phyloP scores from a whole-genome alignment of 345 rosid species.

The Clausena lansium region DNA sequence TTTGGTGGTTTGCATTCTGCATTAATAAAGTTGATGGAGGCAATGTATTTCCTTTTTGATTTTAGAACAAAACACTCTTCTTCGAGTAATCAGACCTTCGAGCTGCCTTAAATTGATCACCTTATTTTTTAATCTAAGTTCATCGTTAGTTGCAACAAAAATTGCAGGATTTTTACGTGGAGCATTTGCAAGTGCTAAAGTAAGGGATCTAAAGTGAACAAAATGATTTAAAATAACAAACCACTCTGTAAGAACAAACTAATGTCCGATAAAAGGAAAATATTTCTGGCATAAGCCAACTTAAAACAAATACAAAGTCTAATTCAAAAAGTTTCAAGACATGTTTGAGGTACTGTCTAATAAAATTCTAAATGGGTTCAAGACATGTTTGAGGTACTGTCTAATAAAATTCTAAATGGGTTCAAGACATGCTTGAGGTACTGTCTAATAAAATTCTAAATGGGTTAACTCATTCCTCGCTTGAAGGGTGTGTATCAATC shows the following conservation, averaged over 20 bases:
- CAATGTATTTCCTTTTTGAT: too few species aligned
- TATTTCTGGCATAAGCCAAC: neutral
- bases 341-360: too few species aligned
- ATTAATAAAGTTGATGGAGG: too few species aligned
- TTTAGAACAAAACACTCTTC: too few species aligned
- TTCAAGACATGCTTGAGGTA: neutral
- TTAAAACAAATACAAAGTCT: neutral
- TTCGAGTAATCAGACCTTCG: conserved; percentile 15
- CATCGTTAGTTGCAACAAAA: too few species aligned
- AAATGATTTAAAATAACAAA: neutral
- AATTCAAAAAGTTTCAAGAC: neutral
- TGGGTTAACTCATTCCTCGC: neutral
- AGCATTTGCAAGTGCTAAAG: neutral
- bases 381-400: too few species aligned
- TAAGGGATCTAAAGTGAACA: too few species aligned
- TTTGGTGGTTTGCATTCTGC: too few species aligned
- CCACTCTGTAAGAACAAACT: neutral
- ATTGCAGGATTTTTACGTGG: neutral
- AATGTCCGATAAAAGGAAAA: neutral
- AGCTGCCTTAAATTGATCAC: too few species aligned
- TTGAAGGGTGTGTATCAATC: neutral
- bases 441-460: neutral
- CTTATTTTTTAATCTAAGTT: too few species aligned
- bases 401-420: neutral
- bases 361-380: too few species aligned